A percentile compares a stretch with the other conserved stretches of the same genome.
These are phyloP conservation scores for Geosmithia flava DNA, from an alignment of 2,329 filamentous ascomycete genomes.

Conservation along the genomic window DNA sequence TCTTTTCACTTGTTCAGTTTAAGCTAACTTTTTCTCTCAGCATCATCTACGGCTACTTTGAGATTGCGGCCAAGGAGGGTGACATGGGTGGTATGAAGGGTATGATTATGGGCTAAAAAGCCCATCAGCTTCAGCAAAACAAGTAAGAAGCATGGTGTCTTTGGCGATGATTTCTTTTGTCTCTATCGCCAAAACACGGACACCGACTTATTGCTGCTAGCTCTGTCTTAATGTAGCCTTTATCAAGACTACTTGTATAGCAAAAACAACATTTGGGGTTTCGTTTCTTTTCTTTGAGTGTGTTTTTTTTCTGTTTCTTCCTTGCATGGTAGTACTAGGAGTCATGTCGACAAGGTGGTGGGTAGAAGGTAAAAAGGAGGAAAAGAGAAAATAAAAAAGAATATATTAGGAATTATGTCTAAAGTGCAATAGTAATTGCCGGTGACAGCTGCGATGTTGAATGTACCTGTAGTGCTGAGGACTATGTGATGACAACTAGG, in stretches of 20 bases:
- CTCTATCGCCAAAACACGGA: no score
- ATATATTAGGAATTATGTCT: no score
- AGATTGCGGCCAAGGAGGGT: conserved; percentile 97
- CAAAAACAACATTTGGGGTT: not conserved
- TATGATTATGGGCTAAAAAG: conserved; percentile 54
- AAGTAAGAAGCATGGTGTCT: no score
- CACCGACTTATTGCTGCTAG: not conserved
- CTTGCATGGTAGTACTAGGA: not conserved
- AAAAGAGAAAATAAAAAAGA: not conserved
- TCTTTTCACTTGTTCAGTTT: conserved; percentile 3
- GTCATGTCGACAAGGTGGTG: not conserved
- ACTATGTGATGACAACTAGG: not conserved
- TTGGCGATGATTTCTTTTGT: no score
- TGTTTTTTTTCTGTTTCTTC: not conserved
- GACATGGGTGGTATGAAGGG: conserved; percentile 76
- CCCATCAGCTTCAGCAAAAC: no score
- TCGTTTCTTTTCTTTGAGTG: not conserved
- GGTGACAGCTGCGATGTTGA: no score
- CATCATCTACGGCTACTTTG: conserved; percentile 99
- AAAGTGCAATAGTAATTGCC: no score
- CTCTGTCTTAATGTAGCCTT: not conserved
- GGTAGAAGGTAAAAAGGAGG: not conserved
- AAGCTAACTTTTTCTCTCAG: conserved; percentile 32
- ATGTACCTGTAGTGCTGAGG: no score
- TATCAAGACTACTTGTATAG: not conserved